Conservation (phyloP, 495 filamentous ascomycete genomes). For the Geoglossum glabrum region DNA sequence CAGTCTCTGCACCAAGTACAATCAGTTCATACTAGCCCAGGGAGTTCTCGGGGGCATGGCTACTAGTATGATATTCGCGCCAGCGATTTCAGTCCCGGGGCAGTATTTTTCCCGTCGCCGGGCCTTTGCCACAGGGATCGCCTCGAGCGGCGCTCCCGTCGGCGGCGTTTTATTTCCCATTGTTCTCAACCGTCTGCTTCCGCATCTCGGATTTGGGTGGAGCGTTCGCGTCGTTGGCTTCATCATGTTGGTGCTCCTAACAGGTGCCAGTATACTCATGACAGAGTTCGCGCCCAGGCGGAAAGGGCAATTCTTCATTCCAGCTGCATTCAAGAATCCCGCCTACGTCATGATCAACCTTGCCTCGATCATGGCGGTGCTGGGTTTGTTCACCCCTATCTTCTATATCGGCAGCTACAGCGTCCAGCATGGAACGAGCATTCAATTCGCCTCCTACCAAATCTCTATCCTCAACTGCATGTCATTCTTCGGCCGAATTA, state of each 20-base stretch:
- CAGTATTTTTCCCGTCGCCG: conserved; percentile 35
- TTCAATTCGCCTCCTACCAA: not conserved
- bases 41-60: conserved; percentile 32
- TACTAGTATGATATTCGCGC: conserved; percentile 29
- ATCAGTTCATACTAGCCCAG: conserved; percentile 42
- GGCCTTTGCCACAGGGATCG: conserved; percentile 32
- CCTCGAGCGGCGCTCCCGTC: conserved; percentile 32
- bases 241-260: not conserved
- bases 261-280: not conserved
- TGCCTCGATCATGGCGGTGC: conserved; percentile 11
- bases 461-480: not conserved
- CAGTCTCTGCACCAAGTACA: conserved; percentile 35
- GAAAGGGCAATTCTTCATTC: not conserved
- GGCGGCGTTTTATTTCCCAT: conserved; percentile 35
- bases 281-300: not conserved
- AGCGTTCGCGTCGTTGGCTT: not conserved
- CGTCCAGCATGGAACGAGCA: not conserved
- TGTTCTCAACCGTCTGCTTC: conserved; percentile 8
- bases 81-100: conserved; percentile 29
- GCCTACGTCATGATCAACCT: conserved; percentile 13
- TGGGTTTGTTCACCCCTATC: conserved; percentile 13
- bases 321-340: not conserved
- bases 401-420: conserved; percentile 6
- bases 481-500: conserved; percentile 13
- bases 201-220: not conserved